These are phyloP conservation scores for Nicotiana tomentosiformis DNA, from an alignment of 257 asterid genomes.

Conservation along the genomic window DNA sequence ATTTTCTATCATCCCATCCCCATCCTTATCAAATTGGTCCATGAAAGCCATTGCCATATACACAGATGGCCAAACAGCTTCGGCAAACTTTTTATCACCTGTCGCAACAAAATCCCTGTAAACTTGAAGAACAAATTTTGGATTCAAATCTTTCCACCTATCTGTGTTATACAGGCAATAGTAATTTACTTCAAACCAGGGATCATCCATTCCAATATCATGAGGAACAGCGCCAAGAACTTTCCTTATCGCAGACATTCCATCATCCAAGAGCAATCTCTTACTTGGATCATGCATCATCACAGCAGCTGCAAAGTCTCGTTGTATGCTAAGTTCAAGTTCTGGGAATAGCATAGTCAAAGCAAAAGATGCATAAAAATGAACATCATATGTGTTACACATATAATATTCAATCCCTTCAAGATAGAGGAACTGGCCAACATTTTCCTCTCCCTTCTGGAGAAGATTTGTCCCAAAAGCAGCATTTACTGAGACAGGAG, in stretches of 20 bases:
- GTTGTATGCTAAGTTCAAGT: slow-evolving; percentile 84
- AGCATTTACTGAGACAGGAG: slow-evolving; percentile 53
- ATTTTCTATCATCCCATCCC: slow-evolving; percentile 98
- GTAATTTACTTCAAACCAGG: slow-evolving; percentile 88
- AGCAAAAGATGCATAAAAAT: slow-evolving; percentile 89
- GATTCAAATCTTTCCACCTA: slow-evolving; percentile 96
- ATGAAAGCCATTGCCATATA: slow-evolving; percentile 88
- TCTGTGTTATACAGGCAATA: slow-evolving; percentile 79
- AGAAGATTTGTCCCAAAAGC: slow-evolving; percentile 75
- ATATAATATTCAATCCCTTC: slow-evolving; percentile 95
- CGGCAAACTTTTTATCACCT: slow-evolving; percentile 61
- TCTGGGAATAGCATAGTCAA: slow-evolving; percentile 66
- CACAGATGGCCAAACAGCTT: slow-evolving; percentile 93
- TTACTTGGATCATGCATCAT: slow-evolving; percentile 94
- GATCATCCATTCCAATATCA: slow-evolving; percentile 92
- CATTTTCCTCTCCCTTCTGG: slow-evolving; percentile 69
- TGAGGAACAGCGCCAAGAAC: slow-evolving; percentile 98
- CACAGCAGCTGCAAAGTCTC: slow-evolving; percentile 95
- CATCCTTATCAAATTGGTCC: slow-evolving; percentile 97
- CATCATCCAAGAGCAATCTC: slow-evolving; percentile 55
- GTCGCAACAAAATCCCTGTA: slow-evolving; percentile 86
- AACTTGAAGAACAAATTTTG: slow-evolving; percentile 90
- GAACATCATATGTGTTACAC: slow-evolving; percentile 96
- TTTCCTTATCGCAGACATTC: slow-evolving; percentile 56
- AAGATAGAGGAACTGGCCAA: slow-evolving; percentile 89